Percentiles rank a stretch among this genome's conserved stretches.
phyloP scores from a whole-genome alignment of 306 rosid species.

The Sophora flavescens region DNA sequence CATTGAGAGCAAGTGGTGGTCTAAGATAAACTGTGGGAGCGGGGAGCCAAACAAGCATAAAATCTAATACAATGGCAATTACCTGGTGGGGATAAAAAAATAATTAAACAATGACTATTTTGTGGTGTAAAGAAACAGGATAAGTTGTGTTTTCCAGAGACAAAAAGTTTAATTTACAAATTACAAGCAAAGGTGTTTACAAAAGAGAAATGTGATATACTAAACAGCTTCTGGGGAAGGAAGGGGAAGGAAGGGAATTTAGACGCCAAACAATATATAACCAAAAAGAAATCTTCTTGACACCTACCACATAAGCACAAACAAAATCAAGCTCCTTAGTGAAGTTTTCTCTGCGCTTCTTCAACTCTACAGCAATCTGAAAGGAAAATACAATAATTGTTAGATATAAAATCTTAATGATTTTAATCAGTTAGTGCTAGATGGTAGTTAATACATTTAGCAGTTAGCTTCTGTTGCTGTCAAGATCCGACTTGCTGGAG shows the following conservation, averaged over 20 bases:
- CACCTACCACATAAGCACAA: constrained; percentile 91
- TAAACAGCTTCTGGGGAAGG: constrained; percentile 7
- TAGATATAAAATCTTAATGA: too few relatives aligned
- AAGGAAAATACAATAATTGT: too few relatives aligned
- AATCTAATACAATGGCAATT: constrained; percentile 96
- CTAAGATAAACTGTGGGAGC: constrained; percentile 94
- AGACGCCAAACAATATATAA: constrained; percentile 7
- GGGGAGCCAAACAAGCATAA: constrained; percentile 96
- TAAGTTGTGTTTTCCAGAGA: background rate
- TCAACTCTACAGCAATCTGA: constrained; percentile 97
- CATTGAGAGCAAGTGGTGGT: constrained; percentile 73
- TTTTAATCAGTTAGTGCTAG: too few relatives aligned
- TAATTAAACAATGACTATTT: background rate
- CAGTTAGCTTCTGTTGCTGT: too few relatives aligned
- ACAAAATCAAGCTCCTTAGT: constrained; percentile 92
- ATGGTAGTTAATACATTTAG: too few relatives aligned
- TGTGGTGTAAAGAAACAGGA: constrained; percentile 4
- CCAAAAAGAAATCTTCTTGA: constrained; percentile 20
- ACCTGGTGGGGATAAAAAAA: constrained; percentile 49
- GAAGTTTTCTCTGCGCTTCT: constrained; percentile 85
- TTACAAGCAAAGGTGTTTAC: background rate
- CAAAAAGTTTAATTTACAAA: background rate
- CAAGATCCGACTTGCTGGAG: too few relatives aligned
- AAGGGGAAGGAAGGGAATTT: background rate
- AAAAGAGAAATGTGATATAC: constrained; percentile 11